Evolutionary conservation across 257 asterid species (phyloP), one percentile per base, ranked within the genome.

Genomic region (Penstemon eatonii): DNA sequence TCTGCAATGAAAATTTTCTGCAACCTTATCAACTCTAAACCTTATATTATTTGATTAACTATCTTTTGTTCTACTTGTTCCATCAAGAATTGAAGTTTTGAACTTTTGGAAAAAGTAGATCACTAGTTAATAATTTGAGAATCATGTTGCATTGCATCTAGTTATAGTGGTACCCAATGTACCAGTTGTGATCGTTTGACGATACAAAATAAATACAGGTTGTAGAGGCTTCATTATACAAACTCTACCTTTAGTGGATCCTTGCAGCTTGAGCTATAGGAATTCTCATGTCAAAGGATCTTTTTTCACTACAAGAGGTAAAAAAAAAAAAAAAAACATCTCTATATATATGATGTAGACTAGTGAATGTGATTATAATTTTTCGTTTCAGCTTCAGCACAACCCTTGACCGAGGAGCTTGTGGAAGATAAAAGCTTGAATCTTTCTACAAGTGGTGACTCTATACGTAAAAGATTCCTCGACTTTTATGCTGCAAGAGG

Each of bases 401-500:
- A 88, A 66, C 81, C 98, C 72, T 58, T 81, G 63, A 65, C 96
- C 18, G 86, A 80, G 82, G 86, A 87, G 69, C 77, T 84, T 33
- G 84, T 85, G 74, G 89, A 84, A 53, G 89, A 80, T 46, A 77
- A 77, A 67, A 36, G 49, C 7, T 43, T 53, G 72, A 73, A 79
- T 71, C 60, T 60, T 63, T 78, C 79, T 41, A 75, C 75, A 5
- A 92, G 85, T 58, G 98, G 98, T 11, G 90, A 92, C 75, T 80
- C 96, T 59, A 89, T 91, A 68, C 97, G 98, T 38, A 81, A 57
- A 73, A 78, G 86, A 65, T 92, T 92, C 76, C 93, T 92, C 60
- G 86, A 90, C 8, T 92, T 88, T 80, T 92, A 88, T 79, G 96
- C 95, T 68, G 79, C 86, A 11, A 81, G 81, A 79, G 95, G 89